These are phyloP conservation scores for Venturia asperata DNA, from an alignment of 2,329 filamentous ascomycete species.

Conservation along the genomic window DNA sequence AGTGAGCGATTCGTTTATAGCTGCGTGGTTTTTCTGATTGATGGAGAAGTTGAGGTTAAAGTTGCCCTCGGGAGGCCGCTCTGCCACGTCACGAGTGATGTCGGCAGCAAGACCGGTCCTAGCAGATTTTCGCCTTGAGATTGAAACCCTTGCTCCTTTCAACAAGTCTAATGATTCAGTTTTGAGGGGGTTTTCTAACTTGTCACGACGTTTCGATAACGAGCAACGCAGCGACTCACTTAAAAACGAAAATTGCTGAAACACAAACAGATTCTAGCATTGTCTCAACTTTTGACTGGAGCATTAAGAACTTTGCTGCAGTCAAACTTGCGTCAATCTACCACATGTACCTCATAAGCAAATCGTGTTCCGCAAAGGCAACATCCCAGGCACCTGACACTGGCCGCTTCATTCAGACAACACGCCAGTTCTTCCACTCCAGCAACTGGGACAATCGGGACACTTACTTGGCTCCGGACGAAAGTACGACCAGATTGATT, in stretches of 20 bases:
- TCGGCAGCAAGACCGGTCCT: not conserved
- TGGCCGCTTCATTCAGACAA: not conserved
- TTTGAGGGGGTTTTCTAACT: too few relatives aligned
- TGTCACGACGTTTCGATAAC: too few relatives aligned
- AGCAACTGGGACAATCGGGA: not conserved
- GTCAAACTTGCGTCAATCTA: not conserved
- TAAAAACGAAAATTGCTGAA: too few relatives aligned
- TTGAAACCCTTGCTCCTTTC: too few relatives aligned
- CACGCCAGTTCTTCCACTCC: not conserved
- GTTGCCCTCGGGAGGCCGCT: not conserved
- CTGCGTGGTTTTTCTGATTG: not conserved
- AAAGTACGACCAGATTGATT: not conserved
- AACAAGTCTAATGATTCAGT: too few relatives aligned
- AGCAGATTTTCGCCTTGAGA: not conserved
- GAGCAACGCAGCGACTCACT: too few relatives aligned
- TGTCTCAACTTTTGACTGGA: not conserved
- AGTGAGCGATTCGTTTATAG: not conserved
- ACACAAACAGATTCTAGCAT: not conserved
- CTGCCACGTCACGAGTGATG: not conserved
- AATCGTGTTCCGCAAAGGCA: not conserved
- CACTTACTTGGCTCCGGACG: too few relatives aligned
- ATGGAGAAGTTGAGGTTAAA: not conserved
- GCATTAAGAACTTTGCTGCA: not conserved
- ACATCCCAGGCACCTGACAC: not conserved
- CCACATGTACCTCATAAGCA: not conserved